These are phyloP conservation scores for Russula compacta DNA, from an alignment of 768 basidiomycete species.

Conservation along the genomic window DNA sequence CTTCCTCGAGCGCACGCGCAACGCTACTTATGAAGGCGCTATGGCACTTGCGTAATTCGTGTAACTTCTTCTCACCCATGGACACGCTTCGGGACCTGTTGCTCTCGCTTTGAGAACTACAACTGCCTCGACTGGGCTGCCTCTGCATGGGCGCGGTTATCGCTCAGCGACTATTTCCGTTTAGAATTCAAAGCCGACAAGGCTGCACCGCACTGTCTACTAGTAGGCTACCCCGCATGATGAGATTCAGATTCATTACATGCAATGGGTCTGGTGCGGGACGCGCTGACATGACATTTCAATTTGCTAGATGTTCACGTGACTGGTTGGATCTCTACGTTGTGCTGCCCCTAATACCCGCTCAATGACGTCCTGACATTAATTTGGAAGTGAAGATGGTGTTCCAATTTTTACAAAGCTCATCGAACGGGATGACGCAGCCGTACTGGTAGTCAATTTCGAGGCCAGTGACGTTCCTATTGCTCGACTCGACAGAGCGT, in stretches of 20 bases:
- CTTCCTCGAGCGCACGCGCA: slow-evolving; percentile 43
- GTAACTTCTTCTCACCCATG: too few relatives aligned
- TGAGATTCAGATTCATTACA: slow-evolving; percentile 45
- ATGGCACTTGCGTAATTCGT: slow-evolving; percentile 21
- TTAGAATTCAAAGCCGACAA: slow-evolving; percentile 38
- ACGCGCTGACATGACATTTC: slow-evolving; percentile 33
- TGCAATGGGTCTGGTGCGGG: too few relatives aligned
- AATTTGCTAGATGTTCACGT: too few relatives aligned
- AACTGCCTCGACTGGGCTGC: slow-evolving; percentile 29
- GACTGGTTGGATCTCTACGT: too few relatives aligned
- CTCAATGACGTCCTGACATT: neutral
- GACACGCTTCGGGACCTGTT: too few relatives aligned
- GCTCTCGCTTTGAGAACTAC: too few relatives aligned
- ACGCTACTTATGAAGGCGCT: slow-evolving; percentile 54
- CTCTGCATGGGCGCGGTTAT: slow-evolving; percentile 36
- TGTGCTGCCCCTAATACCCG: too few relatives aligned
- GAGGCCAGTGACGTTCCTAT: slow-evolving; percentile 43
- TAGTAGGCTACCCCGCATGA: slow-evolving; percentile 61
- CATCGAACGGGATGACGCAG: slow-evolving; percentile 42
- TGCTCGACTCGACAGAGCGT: slow-evolving; percentile 33
- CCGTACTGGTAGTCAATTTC: slow-evolving; percentile 52
- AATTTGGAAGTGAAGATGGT: slow-evolving; percentile 47
- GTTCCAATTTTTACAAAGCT: slow-evolving; percentile 40
- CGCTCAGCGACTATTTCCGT: slow-evolving; percentile 34
- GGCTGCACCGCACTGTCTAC: slow-evolving; percentile 44